These are phyloP conservation scores for Claviceps fusiformis DNA, from an alignment of 2,329 filamentous ascomycete genomes.

Conservation along the genomic window DNA sequence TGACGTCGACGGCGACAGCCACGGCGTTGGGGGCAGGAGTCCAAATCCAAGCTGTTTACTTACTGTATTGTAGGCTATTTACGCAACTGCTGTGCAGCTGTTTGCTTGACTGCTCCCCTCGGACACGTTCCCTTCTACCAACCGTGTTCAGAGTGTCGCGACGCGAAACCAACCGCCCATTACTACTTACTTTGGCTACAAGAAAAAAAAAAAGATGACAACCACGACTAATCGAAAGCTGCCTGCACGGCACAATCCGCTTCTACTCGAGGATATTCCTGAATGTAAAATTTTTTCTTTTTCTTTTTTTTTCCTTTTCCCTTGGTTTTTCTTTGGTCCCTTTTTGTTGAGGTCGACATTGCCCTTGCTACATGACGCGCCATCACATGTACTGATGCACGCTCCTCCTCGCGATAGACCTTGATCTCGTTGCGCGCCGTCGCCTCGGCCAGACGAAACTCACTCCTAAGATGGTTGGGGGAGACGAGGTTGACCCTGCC, in stretches of 20 bases:
- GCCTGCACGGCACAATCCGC: constrained; percentile 49
- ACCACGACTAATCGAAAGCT: constrained; percentile 29
- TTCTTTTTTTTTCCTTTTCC: neutral
- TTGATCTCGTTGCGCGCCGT: constrained; percentile 66
- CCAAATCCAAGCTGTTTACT: neutral
- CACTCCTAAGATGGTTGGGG: constrained; percentile 63
- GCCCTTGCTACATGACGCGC: neutral
- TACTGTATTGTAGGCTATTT: neutral
- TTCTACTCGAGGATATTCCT: constrained; percentile 51
- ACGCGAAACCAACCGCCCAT: neutral
- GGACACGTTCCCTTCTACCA: neutral
- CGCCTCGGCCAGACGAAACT: constrained; percentile 89
- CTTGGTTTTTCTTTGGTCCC: neutral
- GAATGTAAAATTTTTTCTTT: constrained; percentile 33
- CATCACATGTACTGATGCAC: neutral
- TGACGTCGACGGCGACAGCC: neutral
- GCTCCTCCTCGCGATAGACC: constrained; percentile 32
- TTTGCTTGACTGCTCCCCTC: neutral
- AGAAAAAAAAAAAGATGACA: constrained; percentile 21
- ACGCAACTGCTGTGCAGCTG: neutral
- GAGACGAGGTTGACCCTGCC: constrained; percentile 59
- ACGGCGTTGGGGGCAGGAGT: neutral
- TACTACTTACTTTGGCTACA: neutral
- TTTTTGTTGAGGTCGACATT: neutral
- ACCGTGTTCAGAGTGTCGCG: neutral